Conservation (phyloP, 768 basidiomycete genomes). For the Mycena filopes region DNA sequence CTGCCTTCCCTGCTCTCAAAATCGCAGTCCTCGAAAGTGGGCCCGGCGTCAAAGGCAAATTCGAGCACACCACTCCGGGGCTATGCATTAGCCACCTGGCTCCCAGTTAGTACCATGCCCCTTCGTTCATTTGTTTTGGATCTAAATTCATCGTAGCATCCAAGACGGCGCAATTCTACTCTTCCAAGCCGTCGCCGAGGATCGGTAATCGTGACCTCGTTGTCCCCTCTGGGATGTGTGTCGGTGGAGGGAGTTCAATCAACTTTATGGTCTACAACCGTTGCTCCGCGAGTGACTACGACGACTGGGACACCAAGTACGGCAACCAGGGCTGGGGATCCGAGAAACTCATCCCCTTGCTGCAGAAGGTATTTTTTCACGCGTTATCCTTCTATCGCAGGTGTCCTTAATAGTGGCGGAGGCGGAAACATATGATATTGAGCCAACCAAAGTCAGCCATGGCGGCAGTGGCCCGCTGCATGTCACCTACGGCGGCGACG, state of each 20-base stretch:
- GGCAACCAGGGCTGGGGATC: conserved; percentile 41
- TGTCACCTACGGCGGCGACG: conserved; percentile 32
- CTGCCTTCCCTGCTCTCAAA: conserved; percentile 38
- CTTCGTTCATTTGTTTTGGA: too few species aligned
- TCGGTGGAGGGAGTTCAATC: conserved; percentile 37
- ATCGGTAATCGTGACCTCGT: conserved; percentile 26
- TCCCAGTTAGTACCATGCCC: too few species aligned
- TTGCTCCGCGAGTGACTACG: conserved; percentile 40
- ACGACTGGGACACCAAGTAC: conserved; percentile 38
- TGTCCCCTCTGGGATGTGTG: conserved; percentile 33
- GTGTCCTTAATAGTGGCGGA: conserved; percentile 16
- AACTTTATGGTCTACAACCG: conserved; percentile 38
- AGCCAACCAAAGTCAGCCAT: conserved; percentile 41
- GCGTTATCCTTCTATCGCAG: neutral
- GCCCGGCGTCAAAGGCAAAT: conserved; percentile 33
- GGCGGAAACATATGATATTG: conserved; percentile 47
- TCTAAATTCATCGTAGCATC: too few species aligned
- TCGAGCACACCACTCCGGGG: conserved; percentile 36
- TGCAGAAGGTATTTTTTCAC: conserved; percentile 37
- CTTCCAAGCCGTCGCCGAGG: conserved; percentile 14
- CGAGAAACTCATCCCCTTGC: conserved; percentile 37
- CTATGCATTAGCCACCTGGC: conserved; percentile 32
- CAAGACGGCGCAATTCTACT: conserved; percentile 32
- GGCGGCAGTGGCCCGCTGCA: conserved; percentile 47
- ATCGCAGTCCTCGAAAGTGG: conserved; percentile 42